These are phyloP conservation scores for Microbotryomycetes sp. DNA, from an alignment of 1,284 basidiomycete species.

Conservation along the genomic window DNA sequence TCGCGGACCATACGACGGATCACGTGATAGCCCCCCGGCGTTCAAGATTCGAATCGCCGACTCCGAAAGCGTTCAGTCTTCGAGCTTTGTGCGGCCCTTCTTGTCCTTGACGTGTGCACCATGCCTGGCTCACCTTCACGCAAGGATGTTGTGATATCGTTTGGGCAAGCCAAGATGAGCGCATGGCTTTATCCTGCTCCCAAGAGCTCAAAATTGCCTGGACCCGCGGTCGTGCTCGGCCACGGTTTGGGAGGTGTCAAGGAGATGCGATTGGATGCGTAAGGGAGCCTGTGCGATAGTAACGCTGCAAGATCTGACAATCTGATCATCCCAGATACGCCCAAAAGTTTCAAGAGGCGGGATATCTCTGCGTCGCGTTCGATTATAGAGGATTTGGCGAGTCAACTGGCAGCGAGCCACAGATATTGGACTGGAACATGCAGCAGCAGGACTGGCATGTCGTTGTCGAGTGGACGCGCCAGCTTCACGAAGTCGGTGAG, in stretches of 20 bases:
- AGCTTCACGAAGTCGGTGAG: not conserved
- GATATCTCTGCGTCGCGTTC: not conserved
- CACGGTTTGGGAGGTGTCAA: not conserved
- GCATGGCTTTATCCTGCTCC: not conserved
- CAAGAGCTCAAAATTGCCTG: not conserved
- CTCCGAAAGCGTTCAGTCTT: not conserved
- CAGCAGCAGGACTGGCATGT: conserved; percentile 1
- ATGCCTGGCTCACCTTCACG: not conserved
- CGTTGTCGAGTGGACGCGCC: not conserved
- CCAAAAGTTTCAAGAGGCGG: not conserved
- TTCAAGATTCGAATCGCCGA: not conserved
- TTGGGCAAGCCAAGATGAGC: not conserved
- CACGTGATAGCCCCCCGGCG: too few species aligned
- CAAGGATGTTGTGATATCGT: not conserved
- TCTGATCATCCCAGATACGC: not conserved
- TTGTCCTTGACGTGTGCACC: not conserved
- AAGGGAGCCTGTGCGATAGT: not conserved
- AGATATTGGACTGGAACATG: not conserved
- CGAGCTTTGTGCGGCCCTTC: not conserved
- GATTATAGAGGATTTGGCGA: conserved; percentile 1
- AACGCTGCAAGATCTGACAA: not conserved
- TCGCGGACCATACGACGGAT: too few species aligned
- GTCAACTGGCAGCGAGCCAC: not conserved
- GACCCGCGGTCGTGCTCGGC: not conserved
- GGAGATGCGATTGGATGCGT: not conserved